A percentile compares a stretch with the other conserved stretches of the same genome.
These are phyloP conservation scores for Brassica rapa DNA, from an alignment of 345 rosid genomes.

Conservation along the genomic window DNA sequence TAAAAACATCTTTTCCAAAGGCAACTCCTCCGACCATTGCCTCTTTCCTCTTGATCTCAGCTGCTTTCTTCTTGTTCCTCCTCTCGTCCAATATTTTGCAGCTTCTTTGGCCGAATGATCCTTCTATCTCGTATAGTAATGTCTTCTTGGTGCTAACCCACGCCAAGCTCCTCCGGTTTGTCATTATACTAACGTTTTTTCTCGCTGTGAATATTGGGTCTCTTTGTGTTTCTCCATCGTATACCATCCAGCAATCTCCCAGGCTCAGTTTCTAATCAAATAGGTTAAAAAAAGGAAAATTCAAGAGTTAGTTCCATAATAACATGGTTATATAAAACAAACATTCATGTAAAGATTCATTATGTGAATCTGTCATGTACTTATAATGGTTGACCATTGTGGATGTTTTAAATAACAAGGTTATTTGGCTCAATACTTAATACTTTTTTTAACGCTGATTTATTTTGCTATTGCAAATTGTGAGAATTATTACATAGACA, in stretches of 20 bases:
- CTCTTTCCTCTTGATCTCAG: slow-evolving; percentile 70
- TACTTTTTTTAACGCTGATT: too few species aligned
- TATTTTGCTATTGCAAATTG: too few species aligned
- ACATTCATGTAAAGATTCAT: not conserved
- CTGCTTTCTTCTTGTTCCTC: slow-evolving; percentile 45
- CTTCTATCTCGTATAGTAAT: slow-evolving; percentile 66
- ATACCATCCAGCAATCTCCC: slow-evolving; percentile 77
- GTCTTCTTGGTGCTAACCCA: slow-evolving; percentile 42
- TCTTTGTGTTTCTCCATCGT: slow-evolving; percentile 66
- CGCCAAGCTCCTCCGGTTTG: slow-evolving; percentile 56
- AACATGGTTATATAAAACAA: not conserved
- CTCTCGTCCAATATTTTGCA: slow-evolving; percentile 67
- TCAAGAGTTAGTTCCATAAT: not conserved
- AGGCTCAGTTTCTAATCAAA: slow-evolving; percentile 55
- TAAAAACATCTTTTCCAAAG: slow-evolving; percentile 76
- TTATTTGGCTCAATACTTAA: not conserved
- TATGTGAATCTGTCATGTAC: not conserved
- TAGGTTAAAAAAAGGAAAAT: not conserved
- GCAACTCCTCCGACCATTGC: slow-evolving; percentile 62
- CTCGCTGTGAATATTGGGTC: slow-evolving; percentile 58
- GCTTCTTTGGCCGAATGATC: slow-evolving; percentile 66
- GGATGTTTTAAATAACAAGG: not conserved
- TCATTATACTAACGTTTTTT: slow-evolving; percentile 55
- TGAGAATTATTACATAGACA: too few species aligned
- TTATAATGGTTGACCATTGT: not conserved